phyloP scores from a whole-genome alignment of 345 rosid genomes.

The Acer negundo region DNA sequence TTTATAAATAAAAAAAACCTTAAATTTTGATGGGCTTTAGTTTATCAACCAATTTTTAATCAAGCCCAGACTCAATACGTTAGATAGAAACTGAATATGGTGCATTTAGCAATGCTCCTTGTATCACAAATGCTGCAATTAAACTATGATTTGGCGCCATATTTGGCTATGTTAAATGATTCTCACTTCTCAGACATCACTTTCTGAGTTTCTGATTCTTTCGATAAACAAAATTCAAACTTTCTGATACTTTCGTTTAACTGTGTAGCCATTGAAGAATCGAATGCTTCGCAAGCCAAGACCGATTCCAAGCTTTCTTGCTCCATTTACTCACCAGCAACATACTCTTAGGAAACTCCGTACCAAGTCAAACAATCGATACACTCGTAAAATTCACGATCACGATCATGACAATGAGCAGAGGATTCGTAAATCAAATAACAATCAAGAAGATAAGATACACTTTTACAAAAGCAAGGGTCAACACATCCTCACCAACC shows the following conservation, averaged over 20 bases:
- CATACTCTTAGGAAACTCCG: slow-evolving; percentile 25
- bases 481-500: slow-evolving; percentile 89
- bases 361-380: slow-evolving; percentile 26
- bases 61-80: not conserved
- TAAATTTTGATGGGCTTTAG: too few species aligned
- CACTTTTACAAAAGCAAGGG: slow-evolving; percentile 77
- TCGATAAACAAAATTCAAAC: too few species aligned
- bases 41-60: too few species aligned
- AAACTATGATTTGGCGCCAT: too few species aligned
- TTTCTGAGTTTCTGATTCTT: too few species aligned
- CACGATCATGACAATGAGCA: slow-evolving; percentile 12
- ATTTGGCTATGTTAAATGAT: too few species aligned
- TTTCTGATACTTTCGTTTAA: not conserved
- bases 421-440: not conserved
- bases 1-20: too few species aligned
- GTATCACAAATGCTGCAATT: too few species aligned
- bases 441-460: slow-evolving; percentile 37
- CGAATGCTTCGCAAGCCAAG: slow-evolving; percentile 21
- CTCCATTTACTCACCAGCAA: slow-evolving; percentile 24
- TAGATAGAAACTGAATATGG: not conserved
- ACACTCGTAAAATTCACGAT: slow-evolving; percentile 8
- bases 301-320: slow-evolving; percentile 17
- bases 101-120: not conserved
- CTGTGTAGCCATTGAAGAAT: slow-evolving; percentile 5
- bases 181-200: too few species aligned